Percentiles rank a stretch among this genome's conserved stretches.
Conservation (phyloP, 768 basidiomycete genomes). For the Xerocomus potaroensis region DNA sequence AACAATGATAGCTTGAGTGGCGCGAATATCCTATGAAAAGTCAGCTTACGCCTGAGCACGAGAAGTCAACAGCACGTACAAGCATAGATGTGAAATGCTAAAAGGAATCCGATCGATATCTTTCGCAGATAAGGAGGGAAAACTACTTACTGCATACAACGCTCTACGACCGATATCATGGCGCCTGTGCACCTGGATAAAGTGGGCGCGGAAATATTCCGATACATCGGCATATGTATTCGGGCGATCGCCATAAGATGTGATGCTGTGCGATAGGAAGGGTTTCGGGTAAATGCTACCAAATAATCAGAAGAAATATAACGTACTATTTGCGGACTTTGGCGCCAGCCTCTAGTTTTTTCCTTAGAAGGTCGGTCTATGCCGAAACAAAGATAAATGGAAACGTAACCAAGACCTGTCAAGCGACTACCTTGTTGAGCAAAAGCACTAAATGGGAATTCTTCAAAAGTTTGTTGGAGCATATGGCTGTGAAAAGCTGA, state of each 20-base stretch:
- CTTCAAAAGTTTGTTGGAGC: conserved; percentile 69
- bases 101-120: conserved; percentile 7
- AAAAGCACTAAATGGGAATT: conserved; percentile 71
- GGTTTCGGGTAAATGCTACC: not conserved
- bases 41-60: not conserved
- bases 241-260: conserved; percentile 68
- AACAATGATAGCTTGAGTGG: conserved; percentile 61
- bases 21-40: conserved; percentile 52
- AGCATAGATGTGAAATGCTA: conserved; percentile 74
- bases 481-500: conserved; percentile 71
- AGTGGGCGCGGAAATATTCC: conserved; percentile 83
- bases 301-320: conserved; percentile 1
- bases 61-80: conserved; percentile 32
- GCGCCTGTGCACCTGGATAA: conserved; percentile 67
- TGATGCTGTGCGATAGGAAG: conserved; percentile 48
- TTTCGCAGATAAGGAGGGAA: not conserved
- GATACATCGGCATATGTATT: conserved; percentile 69
- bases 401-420: conserved; percentile 2
- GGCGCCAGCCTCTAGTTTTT: conserved; percentile 65
- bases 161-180: conserved; percentile 57
- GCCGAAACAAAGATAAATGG: conserved; percentile 7
- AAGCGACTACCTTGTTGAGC: conserved; percentile 62
- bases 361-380: conserved; percentile 67
- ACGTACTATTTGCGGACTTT: conserved; percentile 76
- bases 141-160: conserved; percentile 56